A percentile compares a stretch with the other conserved stretches of the same genome.
phyloP scores from a whole-genome alignment of 305 asterid species.

The Fraxinus sp. region DNA sequence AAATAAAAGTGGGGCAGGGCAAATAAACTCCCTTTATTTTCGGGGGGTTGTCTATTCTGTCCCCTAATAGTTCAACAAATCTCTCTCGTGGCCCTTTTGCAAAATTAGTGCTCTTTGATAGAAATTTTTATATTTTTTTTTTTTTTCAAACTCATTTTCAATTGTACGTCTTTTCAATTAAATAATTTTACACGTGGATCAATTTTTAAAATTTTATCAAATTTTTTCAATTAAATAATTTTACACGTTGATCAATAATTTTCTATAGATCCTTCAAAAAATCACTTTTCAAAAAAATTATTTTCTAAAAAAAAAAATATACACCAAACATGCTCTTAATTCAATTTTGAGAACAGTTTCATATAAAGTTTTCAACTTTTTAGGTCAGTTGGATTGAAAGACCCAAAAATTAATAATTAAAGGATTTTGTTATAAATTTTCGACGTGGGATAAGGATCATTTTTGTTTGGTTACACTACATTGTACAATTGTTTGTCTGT shows the following conservation, averaged over 20 bases:
- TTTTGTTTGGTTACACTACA: too few species aligned
- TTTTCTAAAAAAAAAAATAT: too few species aligned
- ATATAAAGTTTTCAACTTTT: not conserved
- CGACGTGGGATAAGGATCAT: too few species aligned
- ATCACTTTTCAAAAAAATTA: not conserved
- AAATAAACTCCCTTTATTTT: conserved; percentile 63
- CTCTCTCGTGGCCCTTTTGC: conserved; percentile 62
- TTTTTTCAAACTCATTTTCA: not conserved
- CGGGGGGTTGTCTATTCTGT: conserved; percentile 93
- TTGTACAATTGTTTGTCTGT: too few species aligned
- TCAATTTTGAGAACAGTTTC: not conserved
- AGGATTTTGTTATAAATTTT: not conserved
- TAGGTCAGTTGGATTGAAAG: too few species aligned
- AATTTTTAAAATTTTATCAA: not conserved
- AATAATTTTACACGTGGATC: too few species aligned
- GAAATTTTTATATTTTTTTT: not conserved
- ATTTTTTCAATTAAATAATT: too few species aligned
- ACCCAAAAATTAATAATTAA: too few species aligned
- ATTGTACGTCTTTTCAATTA: not conserved
- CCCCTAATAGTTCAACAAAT: conserved; percentile 71
- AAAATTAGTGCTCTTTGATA: conserved; percentile 13
- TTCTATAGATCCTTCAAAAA: not conserved
- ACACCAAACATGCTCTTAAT: not conserved
- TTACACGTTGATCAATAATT: not conserved
- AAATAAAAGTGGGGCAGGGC: not conserved